Percentiles rank a stretch among this genome's conserved stretches.
Evolutionary conservation across 1,284 basidiomycete genomes (phyloP).

Genomic region (Ceratobasidium sp.): DNA sequence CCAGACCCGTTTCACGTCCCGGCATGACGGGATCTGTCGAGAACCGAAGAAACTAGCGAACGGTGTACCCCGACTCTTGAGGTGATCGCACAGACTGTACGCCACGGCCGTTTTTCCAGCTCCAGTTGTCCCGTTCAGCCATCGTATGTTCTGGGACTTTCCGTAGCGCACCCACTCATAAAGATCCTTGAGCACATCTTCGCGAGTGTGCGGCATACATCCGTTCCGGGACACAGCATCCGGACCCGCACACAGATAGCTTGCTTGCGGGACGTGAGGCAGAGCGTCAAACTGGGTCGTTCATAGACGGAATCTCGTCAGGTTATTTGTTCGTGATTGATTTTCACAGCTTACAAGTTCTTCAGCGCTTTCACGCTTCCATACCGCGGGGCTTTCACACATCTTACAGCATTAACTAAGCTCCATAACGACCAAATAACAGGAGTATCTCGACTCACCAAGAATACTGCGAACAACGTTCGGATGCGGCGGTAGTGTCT

Average conservation of each 20-base stretch:
- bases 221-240: not conserved
- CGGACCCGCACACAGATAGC: not conserved
- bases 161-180: not conserved
- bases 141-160: not conserved
- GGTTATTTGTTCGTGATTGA: not conserved
- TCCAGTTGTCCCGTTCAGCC: slow-evolving; percentile 22
- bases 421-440: not conserved
- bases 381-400: not conserved
- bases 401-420: not conserved
- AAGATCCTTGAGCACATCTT: not conserved
- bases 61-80: not conserved
- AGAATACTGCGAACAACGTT: not conserved
- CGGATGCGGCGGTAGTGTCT: not conserved
- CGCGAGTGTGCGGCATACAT: not conserved
- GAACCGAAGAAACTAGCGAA: slow-evolving; percentile 14
- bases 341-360: not conserved
- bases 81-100: not conserved
- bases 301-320: not conserved
- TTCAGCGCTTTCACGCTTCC: not conserved
- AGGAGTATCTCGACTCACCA: not conserved
- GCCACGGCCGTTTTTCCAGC: not conserved
- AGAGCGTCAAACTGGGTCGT: not conserved
- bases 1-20: not conserved
- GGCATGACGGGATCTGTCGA: not conserved
- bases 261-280: not conserved